Conservation (phyloP, 768 basidiomycete species). For the Pholiota conissans region DNA sequence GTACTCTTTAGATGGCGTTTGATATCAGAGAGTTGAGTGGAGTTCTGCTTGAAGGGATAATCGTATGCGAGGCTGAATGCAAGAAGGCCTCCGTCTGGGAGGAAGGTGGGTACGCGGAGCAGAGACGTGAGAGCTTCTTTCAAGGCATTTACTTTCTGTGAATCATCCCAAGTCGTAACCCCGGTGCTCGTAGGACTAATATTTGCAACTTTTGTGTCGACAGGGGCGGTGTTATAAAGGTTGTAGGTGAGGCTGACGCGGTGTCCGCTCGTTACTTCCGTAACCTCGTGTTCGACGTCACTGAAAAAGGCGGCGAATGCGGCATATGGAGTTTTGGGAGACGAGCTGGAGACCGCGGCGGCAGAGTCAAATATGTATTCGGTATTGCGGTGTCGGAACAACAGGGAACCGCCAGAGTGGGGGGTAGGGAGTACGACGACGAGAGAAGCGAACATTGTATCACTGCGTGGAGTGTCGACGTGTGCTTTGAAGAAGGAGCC, state of each 20-base stretch:
- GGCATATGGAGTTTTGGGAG: background rate
- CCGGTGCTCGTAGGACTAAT: background rate
- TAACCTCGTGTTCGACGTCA: background rate
- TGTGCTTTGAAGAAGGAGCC: background rate
- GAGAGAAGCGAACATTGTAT: background rate
- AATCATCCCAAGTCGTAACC: background rate
- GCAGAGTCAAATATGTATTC: background rate
- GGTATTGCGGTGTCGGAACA: background rate
- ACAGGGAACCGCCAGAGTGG: background rate
- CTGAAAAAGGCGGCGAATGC: background rate
- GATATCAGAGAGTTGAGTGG: background rate
- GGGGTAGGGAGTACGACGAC: background rate
- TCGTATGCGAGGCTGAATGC: background rate
- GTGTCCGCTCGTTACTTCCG: background rate
- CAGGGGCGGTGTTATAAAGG: background rate
- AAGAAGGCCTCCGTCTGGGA: background rate
- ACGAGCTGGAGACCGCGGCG: background rate
- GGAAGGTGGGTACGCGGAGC: constrained; percentile 13
- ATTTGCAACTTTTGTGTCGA: no score
- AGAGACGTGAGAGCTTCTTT: background rate
- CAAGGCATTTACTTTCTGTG: background rate
- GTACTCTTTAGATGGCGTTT: constrained; percentile 21
- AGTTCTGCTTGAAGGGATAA: background rate
- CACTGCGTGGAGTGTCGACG: background rate
- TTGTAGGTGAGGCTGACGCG: background rate